Conservation (phyloP, 306 rosid genomes). For the Quillaja saponaria region DNA sequence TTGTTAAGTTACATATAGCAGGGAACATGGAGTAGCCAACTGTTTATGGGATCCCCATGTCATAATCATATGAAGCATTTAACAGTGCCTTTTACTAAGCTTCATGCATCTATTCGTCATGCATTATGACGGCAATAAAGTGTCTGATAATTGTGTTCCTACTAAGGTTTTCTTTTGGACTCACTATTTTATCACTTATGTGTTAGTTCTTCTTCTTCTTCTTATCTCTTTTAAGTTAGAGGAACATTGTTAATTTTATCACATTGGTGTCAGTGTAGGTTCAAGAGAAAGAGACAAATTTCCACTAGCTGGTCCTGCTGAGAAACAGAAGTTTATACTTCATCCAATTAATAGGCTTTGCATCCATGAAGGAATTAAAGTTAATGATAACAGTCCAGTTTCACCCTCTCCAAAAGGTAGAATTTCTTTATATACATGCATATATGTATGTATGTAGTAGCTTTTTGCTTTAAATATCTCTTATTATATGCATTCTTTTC, state of each 20-base stretch:
- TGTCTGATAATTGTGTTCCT: too few relatives aligned
- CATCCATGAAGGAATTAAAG: constrained; percentile 41
- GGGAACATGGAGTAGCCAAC: constrained; percentile 11
- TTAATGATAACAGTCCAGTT: constrained; percentile 38
- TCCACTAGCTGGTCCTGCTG: constrained; percentile 28
- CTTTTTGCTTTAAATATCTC: constrained; percentile 16
- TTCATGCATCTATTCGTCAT: constrained; percentile 10
- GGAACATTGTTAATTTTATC: constrained; percentile 19
- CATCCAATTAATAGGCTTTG: constrained; percentile 54
- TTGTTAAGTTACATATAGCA: background rate
- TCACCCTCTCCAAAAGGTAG: constrained; percentile 50
- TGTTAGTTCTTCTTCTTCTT: background rate
- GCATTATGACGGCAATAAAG: background rate
- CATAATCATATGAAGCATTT: too few relatives aligned
- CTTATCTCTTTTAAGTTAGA: constrained; percentile 13
- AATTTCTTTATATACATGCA: constrained; percentile 25
- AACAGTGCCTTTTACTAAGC: constrained; percentile 5
- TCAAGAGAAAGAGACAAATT: constrained; percentile 40
- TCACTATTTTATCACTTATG: constrained; percentile 24
- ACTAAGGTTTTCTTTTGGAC: constrained; percentile 25
- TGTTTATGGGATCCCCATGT: too few relatives aligned
- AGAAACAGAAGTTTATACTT: constrained; percentile 41
- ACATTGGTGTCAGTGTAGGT: constrained; percentile 42
- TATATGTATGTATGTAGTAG: background rate
- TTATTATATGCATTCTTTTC: constrained; percentile 11